These are phyloP conservation scores for Nothophytophthora sp. DNA, from an alignment of 352 stramenopile species.

Conservation along the genomic window DNA sequence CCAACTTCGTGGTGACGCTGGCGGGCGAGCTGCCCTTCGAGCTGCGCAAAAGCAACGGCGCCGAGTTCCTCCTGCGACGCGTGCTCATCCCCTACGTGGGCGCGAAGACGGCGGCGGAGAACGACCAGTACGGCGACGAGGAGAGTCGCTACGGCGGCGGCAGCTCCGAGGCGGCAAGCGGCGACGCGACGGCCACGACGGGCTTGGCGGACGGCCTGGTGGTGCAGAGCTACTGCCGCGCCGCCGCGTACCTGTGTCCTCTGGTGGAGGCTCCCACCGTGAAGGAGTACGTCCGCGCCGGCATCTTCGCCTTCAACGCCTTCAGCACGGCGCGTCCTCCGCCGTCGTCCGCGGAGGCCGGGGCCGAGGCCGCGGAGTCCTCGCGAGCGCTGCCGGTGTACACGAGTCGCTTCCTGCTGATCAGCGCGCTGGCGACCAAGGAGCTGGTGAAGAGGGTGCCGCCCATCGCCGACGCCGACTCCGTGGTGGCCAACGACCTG, in stretches of 20 bases:
- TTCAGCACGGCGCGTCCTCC: too few relatives aligned
- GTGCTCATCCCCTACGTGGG: conserved; percentile 66
- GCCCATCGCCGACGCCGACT: conserved; percentile 37
- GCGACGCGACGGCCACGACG: conserved; percentile 15
- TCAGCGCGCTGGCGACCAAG: conserved; percentile 70
- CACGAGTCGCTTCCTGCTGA: conserved; percentile 65
- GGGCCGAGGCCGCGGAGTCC: too few relatives aligned
- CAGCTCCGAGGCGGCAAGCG: conserved; percentile 6
- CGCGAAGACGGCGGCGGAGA: conserved; percentile 59
- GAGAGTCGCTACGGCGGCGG: conserved; percentile 48
- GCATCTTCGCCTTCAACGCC: conserved; percentile 62
- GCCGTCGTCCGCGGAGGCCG: too few relatives aligned
- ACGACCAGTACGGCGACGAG: conserved; percentile 72
- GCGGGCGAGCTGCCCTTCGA: conserved; percentile 70
- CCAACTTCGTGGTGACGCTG: conserved; percentile 77
- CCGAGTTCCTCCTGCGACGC: conserved; percentile 50
- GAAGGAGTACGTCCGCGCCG: conserved; percentile 58
- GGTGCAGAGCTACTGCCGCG: conserved; percentile 72
- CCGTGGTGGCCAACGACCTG: conserved; percentile 37
- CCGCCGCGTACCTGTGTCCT: conserved; percentile 70
- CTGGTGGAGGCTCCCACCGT: conserved; percentile 50
- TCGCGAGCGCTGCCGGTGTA: conserved; percentile 30
- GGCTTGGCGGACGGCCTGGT: conserved; percentile 60
- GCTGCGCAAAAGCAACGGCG: conserved; percentile 63
- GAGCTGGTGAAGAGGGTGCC: conserved; percentile 67